These are phyloP conservation scores for Chlorencoelia australis DNA, from an alignment of 2,329 filamentous ascomycete species.

Conservation along the genomic window DNA sequence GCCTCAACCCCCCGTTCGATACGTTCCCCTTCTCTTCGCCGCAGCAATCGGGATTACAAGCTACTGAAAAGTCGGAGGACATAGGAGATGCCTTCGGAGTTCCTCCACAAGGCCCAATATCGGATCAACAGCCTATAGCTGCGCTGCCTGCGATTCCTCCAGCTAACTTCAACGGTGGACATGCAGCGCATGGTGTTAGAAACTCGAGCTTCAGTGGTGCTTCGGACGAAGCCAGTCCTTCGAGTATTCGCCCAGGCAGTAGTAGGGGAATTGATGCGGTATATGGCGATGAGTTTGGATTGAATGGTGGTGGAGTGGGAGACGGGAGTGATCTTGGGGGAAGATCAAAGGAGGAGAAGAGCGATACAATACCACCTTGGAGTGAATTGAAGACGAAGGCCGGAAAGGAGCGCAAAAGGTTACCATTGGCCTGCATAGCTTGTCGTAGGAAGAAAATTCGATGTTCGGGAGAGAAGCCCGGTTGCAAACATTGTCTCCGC, in stretches of 20 bases:
- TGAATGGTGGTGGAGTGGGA: constrained; percentile 35
- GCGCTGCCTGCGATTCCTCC: too few species aligned
- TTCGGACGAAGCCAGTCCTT: constrained; percentile 27
- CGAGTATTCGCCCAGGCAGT: constrained; percentile 18
- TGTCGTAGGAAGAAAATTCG: constrained; percentile 96
- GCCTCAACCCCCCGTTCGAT: too few species aligned
- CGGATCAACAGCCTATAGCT: too few species aligned
- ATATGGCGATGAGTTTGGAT: constrained; percentile 45
- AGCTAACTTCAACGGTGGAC: too few species aligned
- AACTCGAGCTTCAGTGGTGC: constrained; percentile 22
- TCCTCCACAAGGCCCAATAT: too few species aligned
- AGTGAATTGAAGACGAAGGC: constrained; percentile 83
- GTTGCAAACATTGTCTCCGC: constrained; percentile 89
- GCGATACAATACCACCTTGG: constrained; percentile 56
- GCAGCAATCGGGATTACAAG: too few species aligned
- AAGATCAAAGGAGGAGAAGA: constrained; percentile 47
- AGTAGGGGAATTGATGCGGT: constrained; percentile 16
- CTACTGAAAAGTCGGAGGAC: too few species aligned
- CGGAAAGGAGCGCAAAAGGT: constrained; percentile 86
- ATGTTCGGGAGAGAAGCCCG: constrained; percentile 94
- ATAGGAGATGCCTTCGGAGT: too few species aligned
- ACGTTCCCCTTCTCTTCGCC: too few species aligned
- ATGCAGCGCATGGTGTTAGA: too few species aligned
- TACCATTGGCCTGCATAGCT: constrained; percentile 90
- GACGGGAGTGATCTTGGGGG: constrained; percentile 45